Conservation (phyloP, 805 yeast genomes). For the Priceomyces fermenticarens region DNA sequence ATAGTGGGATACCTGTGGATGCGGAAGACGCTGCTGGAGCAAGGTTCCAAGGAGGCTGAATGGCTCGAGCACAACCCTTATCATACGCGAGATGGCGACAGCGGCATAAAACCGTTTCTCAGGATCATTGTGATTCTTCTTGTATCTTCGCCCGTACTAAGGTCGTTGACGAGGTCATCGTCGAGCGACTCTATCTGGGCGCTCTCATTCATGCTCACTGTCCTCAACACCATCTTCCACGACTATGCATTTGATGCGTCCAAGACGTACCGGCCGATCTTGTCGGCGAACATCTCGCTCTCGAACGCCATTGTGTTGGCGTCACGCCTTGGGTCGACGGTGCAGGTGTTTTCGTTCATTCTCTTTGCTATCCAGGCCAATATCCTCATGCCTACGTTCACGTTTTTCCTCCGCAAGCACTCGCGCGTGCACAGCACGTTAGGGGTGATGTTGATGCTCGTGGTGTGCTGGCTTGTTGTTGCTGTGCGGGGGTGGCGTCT, state of each 20-base stretch:
- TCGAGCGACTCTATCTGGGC: slow-evolving; percentile 97
- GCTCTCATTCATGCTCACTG: slow-evolving; percentile 71
- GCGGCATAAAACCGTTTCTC: slow-evolving; percentile 56
- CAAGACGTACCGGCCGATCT: slow-evolving; percentile 42
- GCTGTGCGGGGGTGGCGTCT: slow-evolving; percentile 19
- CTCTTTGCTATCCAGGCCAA: slow-evolving; percentile 68
- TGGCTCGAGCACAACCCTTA: slow-evolving; percentile 1
- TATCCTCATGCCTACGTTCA: slow-evolving; percentile 71
- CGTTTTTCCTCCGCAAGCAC: slow-evolving; percentile 51
- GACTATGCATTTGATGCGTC: slow-evolving; percentile 56
- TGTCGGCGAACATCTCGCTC: slow-evolving; percentile 79
- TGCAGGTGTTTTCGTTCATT: slow-evolving; percentile 80
- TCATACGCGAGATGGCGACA: slow-evolving; percentile 4
- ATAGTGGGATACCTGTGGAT: slow-evolving; percentile 28
- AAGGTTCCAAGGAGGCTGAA: neutral
- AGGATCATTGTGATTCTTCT: slow-evolving; percentile 68
- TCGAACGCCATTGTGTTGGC: slow-evolving; percentile 88
- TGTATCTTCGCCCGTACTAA: slow-evolving; percentile 84
- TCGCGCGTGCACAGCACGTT: slow-evolving; percentile 16
- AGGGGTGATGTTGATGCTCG: slow-evolving; percentile 14
- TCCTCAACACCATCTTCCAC: slow-evolving; percentile 63
- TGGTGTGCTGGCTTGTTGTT: slow-evolving; percentile 24
- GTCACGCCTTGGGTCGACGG: slow-evolving; percentile 72
- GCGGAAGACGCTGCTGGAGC: neutral
- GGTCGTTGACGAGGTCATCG: slow-evolving; percentile 83